These are phyloP conservation scores for Coprinopsis marcescibilis DNA, from an alignment of 768 basidiomycete genomes.

Conservation along the genomic window DNA sequence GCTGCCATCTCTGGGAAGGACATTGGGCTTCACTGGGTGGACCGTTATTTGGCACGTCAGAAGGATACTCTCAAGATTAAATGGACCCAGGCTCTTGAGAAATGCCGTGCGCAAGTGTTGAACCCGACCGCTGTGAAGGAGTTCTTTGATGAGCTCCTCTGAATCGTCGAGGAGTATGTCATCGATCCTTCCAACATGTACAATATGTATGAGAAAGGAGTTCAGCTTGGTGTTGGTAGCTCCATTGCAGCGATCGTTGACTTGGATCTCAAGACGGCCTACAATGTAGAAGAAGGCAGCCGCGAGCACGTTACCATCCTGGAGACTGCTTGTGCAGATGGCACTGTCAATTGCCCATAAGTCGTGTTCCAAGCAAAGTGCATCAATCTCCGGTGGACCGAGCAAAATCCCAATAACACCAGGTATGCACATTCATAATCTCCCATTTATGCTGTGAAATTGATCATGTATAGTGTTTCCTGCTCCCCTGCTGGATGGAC, in stretches of 20 bases:
- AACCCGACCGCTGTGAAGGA: slow-evolving; percentile 13
- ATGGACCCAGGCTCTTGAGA: slow-evolving; percentile 17
- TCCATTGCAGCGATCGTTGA: slow-evolving; percentile 17
- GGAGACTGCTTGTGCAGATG: slow-evolving; percentile 39
- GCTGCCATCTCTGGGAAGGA: slow-evolving; percentile 10
- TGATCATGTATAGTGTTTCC: slow-evolving; percentile 22
- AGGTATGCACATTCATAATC: slow-evolving; percentile 17
- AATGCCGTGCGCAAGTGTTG: slow-evolving; percentile 13
- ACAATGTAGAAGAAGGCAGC: slow-evolving; percentile 28
- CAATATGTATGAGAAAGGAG: slow-evolving; percentile 21
- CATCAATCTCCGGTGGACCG: slow-evolving; percentile 18
- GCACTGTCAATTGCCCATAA: slow-evolving; percentile 26
- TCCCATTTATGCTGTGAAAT: background rate
- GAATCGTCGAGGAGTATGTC: slow-evolving; percentile 18
- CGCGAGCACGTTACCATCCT: slow-evolving; percentile 42
- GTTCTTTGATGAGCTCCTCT: slow-evolving; percentile 9
- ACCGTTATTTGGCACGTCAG: slow-evolving; percentile 15
- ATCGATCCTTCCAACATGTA: slow-evolving; percentile 10
- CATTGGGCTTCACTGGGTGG: slow-evolving; percentile 15
- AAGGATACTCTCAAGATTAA: slow-evolving; percentile 20
- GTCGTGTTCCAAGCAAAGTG: slow-evolving; percentile 32
- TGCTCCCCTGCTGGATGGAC: slow-evolving; percentile 36
- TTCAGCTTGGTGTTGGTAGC: slow-evolving; percentile 22
- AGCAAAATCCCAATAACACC: slow-evolving; percentile 22
- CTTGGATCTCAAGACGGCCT: slow-evolving; percentile 20